phyloP scores from a whole-genome alignment of 2,329 filamentous ascomycete species.

The Colletotrichum simmondsii region DNA sequence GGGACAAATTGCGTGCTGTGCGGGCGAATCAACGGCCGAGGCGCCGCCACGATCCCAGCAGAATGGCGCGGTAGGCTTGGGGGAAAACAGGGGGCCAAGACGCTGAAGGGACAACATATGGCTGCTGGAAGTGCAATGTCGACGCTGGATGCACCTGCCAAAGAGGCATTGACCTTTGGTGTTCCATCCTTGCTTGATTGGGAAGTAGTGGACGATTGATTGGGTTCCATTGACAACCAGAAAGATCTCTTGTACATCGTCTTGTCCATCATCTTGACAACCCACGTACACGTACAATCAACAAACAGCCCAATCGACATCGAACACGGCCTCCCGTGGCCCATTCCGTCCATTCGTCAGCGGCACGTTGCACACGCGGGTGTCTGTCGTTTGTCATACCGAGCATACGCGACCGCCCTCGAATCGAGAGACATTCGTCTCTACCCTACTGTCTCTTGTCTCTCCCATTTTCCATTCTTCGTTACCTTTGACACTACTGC shows the following conservation, averaged over 20 bases:
- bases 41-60: constrained; percentile 30
- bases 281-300: neutral
- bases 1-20: constrained; percentile 24
- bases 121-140: neutral
- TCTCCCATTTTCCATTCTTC: neutral
- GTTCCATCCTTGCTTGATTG: neutral
- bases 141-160: neutral
- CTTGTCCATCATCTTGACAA: neutral
- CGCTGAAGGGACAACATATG: neutral
- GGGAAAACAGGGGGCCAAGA: neutral
- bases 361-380: constrained; percentile 17
- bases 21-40: constrained; percentile 33
- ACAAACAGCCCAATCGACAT: neutral
- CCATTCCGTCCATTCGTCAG: constrained; percentile 22
- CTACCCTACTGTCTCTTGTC: neutral
- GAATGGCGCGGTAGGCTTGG: neutral
- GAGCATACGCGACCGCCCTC: neutral
- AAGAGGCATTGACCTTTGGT: neutral
- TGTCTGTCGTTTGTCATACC: constrained; percentile 16
- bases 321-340: constrained; percentile 6
- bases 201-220: neutral
- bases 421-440: neutral
- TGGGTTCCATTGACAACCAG: neutral
- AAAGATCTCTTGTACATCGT: neutral
- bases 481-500: neutral